Percentiles rank a stretch among this genome's conserved stretches.
These are phyloP conservation scores for Exobasidium rhododendri DNA, from an alignment of 1,284 basidiomycete genomes.

Conservation along the genomic window DNA sequence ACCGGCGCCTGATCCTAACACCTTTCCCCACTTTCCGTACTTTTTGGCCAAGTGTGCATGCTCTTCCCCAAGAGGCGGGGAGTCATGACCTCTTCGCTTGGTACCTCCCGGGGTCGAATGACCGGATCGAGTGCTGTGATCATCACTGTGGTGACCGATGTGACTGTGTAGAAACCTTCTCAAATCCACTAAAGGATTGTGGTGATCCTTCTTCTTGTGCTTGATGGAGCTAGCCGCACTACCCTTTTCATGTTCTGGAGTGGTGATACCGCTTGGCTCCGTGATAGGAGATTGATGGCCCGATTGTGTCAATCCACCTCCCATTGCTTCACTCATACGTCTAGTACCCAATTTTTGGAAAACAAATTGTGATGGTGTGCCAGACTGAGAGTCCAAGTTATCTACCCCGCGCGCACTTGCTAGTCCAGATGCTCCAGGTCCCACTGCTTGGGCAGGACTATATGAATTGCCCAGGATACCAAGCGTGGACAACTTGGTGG, in stretches of 20 bases:
- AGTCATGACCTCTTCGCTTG: slow-evolving; percentile 48
- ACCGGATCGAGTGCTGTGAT: slow-evolving; percentile 30
- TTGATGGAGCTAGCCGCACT: neutral
- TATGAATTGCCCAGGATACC: neutral
- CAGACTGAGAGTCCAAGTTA: slow-evolving; percentile 10
- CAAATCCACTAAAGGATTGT: slow-evolving; percentile 41
- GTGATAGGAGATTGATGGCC: slow-evolving; percentile 3
- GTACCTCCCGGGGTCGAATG: slow-evolving; percentile 25
- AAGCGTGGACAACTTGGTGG: neutral
- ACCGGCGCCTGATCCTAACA: slow-evolving; percentile 91
- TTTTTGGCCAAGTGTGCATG: slow-evolving; percentile 93
- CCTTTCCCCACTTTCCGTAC: slow-evolving; percentile 97
- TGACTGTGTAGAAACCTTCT: slow-evolving; percentile 46
- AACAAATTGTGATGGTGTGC: slow-evolving; percentile 47
- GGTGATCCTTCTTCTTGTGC: slow-evolving; percentile 33
- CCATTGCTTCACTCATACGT: slow-evolving; percentile 17
- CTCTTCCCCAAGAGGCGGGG: slow-evolving; percentile 56
- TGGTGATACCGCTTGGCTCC: neutral
- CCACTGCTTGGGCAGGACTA: slow-evolving; percentile 19
- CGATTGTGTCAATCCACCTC: neutral
- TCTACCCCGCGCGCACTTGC: slow-evolving; percentile 38
- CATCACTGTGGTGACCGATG: slow-evolving; percentile 47
- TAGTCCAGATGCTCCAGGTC: slow-evolving; percentile 39
- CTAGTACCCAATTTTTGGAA: slow-evolving; percentile 48
- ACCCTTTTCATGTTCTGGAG: neutral